These are phyloP conservation scores for Megacollybia marginata DNA, from an alignment of 768 basidiomycete species.

Conservation along the genomic window DNA sequence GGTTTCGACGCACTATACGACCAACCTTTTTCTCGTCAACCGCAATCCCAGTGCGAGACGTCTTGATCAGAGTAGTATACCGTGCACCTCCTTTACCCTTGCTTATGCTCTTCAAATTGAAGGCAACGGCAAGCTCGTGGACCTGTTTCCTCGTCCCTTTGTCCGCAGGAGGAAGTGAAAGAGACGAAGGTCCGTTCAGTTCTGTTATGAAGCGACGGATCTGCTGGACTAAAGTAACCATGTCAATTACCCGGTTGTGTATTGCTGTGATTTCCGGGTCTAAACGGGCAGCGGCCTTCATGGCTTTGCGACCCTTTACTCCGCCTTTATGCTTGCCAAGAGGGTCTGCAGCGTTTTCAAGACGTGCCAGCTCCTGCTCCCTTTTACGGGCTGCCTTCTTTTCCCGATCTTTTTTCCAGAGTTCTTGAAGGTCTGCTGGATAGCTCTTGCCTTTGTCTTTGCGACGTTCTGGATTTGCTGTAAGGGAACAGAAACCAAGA, in stretches of 20 bases:
- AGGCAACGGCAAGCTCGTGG: conserved; percentile 76
- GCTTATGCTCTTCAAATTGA: conserved; percentile 72
- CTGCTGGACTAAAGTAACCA: conserved; percentile 59
- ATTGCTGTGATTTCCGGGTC: conserved; percentile 35
- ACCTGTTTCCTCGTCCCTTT: conserved; percentile 64
- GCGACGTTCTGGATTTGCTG: conserved; percentile 24
- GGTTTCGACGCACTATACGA: conserved; percentile 31
- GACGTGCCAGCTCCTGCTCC: conserved; percentile 47
- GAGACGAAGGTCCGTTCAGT: conserved; percentile 37
- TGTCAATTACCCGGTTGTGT: conserved; percentile 52
- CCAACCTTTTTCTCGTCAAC: conserved; percentile 58
- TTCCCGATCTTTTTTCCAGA: conserved; percentile 76
- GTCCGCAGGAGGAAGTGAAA: conserved; percentile 75
- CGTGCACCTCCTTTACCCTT: conserved; percentile 60
- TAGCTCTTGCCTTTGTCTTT: conserved; percentile 49
- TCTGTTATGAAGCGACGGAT: conserved; percentile 65
- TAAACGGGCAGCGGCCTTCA: conserved; percentile 45
- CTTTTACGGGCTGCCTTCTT: conserved; percentile 77
- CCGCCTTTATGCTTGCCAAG: conserved; percentile 54
- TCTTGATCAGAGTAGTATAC: conserved; percentile 76
- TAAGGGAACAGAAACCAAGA: not conserved
- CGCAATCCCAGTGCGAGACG: conserved; percentile 42
- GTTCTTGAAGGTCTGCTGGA: conserved; percentile 50
- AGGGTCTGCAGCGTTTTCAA: conserved; percentile 56
- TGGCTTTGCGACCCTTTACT: conserved; percentile 65